A percentile compares a stretch with the other conserved stretches of the same genome.
These are phyloP conservation scores for Pholiota microspora DNA, from an alignment of 768 basidiomycete genomes.

Conservation along the genomic window DNA sequence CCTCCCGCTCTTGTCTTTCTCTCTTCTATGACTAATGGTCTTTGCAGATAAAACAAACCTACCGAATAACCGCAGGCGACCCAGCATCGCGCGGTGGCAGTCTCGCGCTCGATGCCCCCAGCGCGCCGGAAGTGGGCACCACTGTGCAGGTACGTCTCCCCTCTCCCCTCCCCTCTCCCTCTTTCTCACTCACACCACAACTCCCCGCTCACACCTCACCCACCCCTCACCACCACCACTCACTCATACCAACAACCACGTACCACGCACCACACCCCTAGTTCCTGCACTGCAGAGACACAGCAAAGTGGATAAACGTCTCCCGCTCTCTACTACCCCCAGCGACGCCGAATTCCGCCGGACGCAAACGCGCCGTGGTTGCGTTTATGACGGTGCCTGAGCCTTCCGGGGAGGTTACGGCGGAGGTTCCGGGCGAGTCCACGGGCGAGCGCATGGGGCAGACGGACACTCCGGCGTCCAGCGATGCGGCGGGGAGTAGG, in stretches of 20 bases:
- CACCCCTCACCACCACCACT: no score
- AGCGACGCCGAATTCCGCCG: background rate
- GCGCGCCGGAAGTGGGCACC: slow-evolving; percentile 49
- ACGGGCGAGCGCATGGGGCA: no score
- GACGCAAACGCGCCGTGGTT: background rate
- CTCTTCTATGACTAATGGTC: no score
- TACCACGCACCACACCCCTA: slow-evolving; percentile 18
- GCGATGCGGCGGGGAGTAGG: background rate
- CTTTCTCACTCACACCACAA: background rate
- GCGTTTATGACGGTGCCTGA: slow-evolving; percentile 14
- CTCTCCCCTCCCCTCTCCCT: background rate
- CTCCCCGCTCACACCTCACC: no score
- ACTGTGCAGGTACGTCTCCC: slow-evolving; percentile 35
- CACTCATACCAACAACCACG: background rate
- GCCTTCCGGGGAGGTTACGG: no score
- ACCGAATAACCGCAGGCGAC: slow-evolving; percentile 67
- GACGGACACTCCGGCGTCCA: background rate
- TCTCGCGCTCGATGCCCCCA: slow-evolving; percentile 55
- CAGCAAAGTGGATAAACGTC: background rate
- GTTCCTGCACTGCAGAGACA: slow-evolving; percentile 37
- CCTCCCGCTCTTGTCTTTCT: background rate
- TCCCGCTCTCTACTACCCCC: slow-evolving; percentile 1
- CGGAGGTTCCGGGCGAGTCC: no score
- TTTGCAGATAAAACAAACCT: slow-evolving; percentile 43
- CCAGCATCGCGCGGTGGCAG: slow-evolving; percentile 58